A percentile compares a stretch with the other conserved stretches of the same genome.
Evolutionary conservation across 2,329 filamentous ascomycete species (phyloP).

Genomic region (Keithomyces neogunnii): DNA sequence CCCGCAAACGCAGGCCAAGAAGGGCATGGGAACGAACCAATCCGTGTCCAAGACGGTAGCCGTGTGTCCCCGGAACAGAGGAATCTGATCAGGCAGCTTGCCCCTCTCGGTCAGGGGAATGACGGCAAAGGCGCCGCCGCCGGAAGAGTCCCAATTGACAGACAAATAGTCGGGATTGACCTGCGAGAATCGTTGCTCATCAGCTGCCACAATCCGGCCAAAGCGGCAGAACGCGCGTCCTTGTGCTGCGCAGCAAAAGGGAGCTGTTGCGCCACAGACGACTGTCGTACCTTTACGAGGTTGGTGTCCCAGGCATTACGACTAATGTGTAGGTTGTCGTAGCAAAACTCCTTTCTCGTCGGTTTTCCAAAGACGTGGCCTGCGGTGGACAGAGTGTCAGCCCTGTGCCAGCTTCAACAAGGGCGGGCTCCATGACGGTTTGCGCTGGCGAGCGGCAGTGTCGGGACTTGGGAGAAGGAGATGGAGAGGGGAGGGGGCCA

Average conservation of each 20-base stretch:
- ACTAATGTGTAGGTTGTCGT: slow-evolving; percentile 95
- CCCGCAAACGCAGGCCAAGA: slow-evolving; percentile 10
- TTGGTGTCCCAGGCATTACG: slow-evolving; percentile 99
- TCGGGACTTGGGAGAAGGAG: background rate
- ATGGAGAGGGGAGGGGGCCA: too few relatives aligned
- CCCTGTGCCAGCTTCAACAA: background rate
- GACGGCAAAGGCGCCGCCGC: slow-evolving; percentile 93
- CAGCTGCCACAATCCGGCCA: slow-evolving; percentile 2
- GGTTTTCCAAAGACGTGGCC: slow-evolving; percentile 97
- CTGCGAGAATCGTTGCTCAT: slow-evolving; percentile 33
- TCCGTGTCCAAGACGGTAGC: slow-evolving; percentile 94
- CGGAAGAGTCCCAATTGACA: slow-evolving; percentile 97
- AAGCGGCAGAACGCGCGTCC: background rate
- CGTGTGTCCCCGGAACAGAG: slow-evolving; percentile 92
- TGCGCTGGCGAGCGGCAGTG: background rate
- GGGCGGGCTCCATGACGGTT: background rate
- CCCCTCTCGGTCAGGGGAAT: slow-evolving; percentile 85
- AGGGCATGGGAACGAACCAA: slow-evolving; percentile 51
- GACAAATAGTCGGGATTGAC: slow-evolving; percentile 93
- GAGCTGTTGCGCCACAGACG: background rate
- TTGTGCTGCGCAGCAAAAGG: background rate
- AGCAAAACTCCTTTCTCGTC: slow-evolving; percentile 95
- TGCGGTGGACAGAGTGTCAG: slow-evolving; percentile 27
- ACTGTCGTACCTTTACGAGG: slow-evolving; percentile 71
- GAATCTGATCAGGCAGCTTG: slow-evolving; percentile 84